phyloP scores from a whole-genome alignment of 495 filamentous ascomycete genomes.

The Amorphotheca resinae region DNA sequence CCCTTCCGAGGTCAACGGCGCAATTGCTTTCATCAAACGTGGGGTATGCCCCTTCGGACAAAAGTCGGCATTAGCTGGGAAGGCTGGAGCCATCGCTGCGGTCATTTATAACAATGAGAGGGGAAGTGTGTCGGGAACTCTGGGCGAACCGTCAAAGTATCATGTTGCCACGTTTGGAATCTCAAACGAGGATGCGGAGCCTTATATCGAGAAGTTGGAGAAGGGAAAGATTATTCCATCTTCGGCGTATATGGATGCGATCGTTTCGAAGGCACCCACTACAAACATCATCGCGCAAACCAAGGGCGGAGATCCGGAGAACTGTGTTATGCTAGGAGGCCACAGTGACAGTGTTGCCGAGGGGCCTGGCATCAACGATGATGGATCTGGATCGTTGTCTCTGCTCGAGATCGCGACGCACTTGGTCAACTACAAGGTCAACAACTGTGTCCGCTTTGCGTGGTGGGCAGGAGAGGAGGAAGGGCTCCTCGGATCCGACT shows the following conservation, averaged over 20 bases:
- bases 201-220: constrained; percentile 33
- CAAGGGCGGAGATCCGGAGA: constrained; percentile 37
- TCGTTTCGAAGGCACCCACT: constrained; percentile 31
- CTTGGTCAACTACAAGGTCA: constrained; percentile 35
- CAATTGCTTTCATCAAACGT: constrained; percentile 44
- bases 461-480: constrained; percentile 49
- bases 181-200: constrained; percentile 35
- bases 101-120: constrained; percentile 47
- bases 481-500: constrained; percentile 43
- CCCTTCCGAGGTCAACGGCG: constrained; percentile 26
- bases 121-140: constrained; percentile 36
- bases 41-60: constrained; percentile 47
- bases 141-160: constrained; percentile 36
- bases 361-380: constrained; percentile 36
- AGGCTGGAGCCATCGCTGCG: constrained; percentile 46
- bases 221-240: constrained; percentile 33
- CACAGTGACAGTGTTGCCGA: constrained; percentile 42
- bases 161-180: constrained; percentile 48
- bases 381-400: constrained; percentile 40
- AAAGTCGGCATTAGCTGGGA: constrained; percentile 43
- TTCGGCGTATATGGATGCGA: constrained; percentile 43
- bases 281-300: constrained; percentile 45
- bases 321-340: constrained; percentile 44
- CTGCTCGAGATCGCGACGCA: constrained; percentile 42
- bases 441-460: constrained; percentile 44